Percentiles rank a stretch among this genome's conserved stretches.
Evolutionary conservation across 352 stramenopile genomes (phyloP).

Genomic region (Thraustochytrium striatum): DNA sequence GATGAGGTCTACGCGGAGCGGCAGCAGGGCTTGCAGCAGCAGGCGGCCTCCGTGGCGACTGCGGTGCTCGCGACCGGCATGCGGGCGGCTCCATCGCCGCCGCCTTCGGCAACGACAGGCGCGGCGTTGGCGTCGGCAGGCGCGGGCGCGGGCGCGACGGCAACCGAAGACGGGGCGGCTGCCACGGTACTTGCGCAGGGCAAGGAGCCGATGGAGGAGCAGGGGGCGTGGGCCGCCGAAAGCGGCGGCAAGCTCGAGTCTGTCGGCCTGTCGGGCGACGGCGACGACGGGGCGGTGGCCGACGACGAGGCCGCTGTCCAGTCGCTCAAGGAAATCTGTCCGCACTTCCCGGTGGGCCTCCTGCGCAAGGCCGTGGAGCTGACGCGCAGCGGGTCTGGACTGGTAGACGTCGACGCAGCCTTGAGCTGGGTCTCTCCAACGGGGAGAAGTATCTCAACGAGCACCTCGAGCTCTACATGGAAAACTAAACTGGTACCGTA

Average conservation of each 20-base stretch:
- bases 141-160: background rate
- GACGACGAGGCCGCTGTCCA: background rate
- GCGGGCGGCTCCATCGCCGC: too few relatives aligned
- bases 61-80: too few relatives aligned
- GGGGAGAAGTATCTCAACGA: conserved; percentile 40
- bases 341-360: background rate
- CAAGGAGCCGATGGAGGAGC: background rate
- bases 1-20: conserved; percentile 6
- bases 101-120: too few relatives aligned
- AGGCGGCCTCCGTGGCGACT: too few relatives aligned
- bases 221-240: background rate
- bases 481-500: background rate
- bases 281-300: background rate
- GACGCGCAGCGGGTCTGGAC: background rate
- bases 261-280: too few relatives aligned
- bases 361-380: background rate
- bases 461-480: conserved; percentile 31
- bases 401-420: background rate
- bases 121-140: background rate
- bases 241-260: too few relatives aligned
- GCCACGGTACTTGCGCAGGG: too few relatives aligned
- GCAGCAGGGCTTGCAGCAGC: background rate
- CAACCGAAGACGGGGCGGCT: background rate
- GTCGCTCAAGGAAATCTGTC: conserved; percentile 7
- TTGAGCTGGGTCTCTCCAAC: conserved; percentile 7